phyloP scores from a whole-genome alignment of 73 alveolate genomes.

The Durusdinium trenchii region DNA sequence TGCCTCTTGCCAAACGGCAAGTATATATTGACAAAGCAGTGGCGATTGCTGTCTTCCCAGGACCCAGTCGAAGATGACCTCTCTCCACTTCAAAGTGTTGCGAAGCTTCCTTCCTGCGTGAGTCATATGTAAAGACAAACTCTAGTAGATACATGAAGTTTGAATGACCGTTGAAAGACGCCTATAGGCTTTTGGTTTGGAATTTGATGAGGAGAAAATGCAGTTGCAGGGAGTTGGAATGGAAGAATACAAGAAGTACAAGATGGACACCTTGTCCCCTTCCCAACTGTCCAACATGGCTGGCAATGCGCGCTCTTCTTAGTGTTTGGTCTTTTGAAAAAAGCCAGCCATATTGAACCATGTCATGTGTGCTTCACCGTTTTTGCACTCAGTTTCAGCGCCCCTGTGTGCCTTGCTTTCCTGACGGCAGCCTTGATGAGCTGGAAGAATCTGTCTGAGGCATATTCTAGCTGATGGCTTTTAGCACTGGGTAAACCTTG shows the following conservation, averaged over 20 bases:
- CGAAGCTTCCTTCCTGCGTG: background rate
- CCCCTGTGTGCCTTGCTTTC: background rate
- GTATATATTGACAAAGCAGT: background rate
- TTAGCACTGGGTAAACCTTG: background rate
- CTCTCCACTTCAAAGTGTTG: background rate
- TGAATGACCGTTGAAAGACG: too few relatives aligned
- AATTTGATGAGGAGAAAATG: background rate
- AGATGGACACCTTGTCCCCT: background rate
- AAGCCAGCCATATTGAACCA: background rate
- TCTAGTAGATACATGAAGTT: too few relatives aligned
- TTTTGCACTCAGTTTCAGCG: background rate
- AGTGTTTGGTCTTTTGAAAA: background rate
- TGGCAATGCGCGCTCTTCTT: background rate
- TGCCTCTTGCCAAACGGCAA: constrained; percentile 13
- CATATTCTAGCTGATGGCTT: background rate
- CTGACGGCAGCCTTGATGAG: background rate
- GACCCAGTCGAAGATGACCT: too few relatives aligned
- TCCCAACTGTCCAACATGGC: background rate
- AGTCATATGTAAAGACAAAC: background rate
- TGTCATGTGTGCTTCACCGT: background rate
- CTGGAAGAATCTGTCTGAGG: background rate
- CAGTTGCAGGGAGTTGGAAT: background rate
- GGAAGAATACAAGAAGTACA: background rate
- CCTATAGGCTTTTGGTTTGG: too few relatives aligned
- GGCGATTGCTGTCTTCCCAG: background rate